Evolutionary conservation across 306 rosid species (phyloP), one percentile per base, ranked within the genome.

Genomic region (Acacia acuminata): DNA sequence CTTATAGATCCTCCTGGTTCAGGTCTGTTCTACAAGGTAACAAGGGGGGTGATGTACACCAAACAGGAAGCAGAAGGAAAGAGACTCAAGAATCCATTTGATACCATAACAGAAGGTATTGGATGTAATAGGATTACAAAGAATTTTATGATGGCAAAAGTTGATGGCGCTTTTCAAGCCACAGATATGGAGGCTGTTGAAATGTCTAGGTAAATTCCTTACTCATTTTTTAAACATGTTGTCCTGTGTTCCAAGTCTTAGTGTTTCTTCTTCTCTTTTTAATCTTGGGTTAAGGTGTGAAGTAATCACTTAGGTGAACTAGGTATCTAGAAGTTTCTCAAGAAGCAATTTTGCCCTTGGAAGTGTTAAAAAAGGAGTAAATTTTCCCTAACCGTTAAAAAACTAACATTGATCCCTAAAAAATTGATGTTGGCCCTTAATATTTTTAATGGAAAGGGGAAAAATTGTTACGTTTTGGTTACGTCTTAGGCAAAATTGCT

Each of bases 1-100:
- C 90, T 96, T 14, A n/a, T 96, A 82, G 99, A 93, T 71, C 99
- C 99, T 68, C 97, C 98, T 15, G 98, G 99, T 81, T 96, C 97
- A 17, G 97, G 99, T 79, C 82, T 93, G 89, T 96, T 86, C 86
- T 92, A 93, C 64, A 96, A 96, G 90, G 90, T 93, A 77, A 91
- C 94, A 20, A 86, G 99, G 85, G 98, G 99, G 44, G 99, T 91
- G 67, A 93, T 93, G 97, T 92, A 92, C 86, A 89, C 97, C 34
- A 96, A 79, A 83, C 90, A 92, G 86, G 96, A 96, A 88, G 99
- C 98, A 5, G 97, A 96, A 86, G 99, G 99, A 76, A 80, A 79
- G 77, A 96, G 98, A 81, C 88, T 93, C 55, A 96, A 92, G 89
- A 96, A 96, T 85, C 99, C 98, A 17, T 93, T 96, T 76, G 99